Evolutionary conservation across 2,329 filamentous ascomycete genomes (phyloP).

Genomic region (Fusarium sp.): DNA sequence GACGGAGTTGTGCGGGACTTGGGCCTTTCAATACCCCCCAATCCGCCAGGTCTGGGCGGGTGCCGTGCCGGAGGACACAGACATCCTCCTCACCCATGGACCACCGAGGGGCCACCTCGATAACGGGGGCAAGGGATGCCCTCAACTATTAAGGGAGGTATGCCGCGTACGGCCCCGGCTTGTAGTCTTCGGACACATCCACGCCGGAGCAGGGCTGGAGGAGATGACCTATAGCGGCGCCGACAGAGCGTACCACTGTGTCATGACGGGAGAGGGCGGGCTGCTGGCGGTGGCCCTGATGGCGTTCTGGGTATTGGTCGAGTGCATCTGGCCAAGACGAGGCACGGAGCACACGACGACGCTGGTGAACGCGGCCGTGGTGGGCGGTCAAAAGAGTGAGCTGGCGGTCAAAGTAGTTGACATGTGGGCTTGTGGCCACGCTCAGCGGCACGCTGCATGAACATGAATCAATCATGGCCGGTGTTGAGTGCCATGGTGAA

Average conservation of each 20-base stretch:
- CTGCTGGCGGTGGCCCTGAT: background rate
- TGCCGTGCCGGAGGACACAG: conserved; percentile 40
- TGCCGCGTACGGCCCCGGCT: conserved; percentile 48
- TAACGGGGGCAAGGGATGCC: conserved; percentile 47
- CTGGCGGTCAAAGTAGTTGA: conserved; percentile 4
- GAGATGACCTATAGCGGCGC: conserved; percentile 3
- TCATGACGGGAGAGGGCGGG: background rate
- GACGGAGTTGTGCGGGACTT: conserved; percentile 49
- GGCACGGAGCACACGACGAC: background rate
- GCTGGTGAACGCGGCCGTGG: conserved; percentile 3
- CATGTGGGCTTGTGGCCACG: background rate
- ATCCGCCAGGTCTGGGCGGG: conserved; percentile 11
- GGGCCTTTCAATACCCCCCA: conserved; percentile 56
- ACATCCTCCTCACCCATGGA: conserved; percentile 55
- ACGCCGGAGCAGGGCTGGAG: conserved; percentile 33
- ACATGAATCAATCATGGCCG: background rate
- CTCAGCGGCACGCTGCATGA: background rate
- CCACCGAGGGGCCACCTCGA: conserved; percentile 53
- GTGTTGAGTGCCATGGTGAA: background rate
- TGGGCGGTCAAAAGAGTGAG: background rate
- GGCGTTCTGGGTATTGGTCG: conserved; percentile 1
- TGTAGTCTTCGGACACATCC: conserved; percentile 55
- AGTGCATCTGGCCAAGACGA: background rate
- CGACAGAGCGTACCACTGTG: background rate
- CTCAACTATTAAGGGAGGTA: conserved; percentile 46